Evolutionary conservation across 2,329 filamentous ascomycete genomes (phyloP).

Genomic region (Claviceps purpurea): DNA sequence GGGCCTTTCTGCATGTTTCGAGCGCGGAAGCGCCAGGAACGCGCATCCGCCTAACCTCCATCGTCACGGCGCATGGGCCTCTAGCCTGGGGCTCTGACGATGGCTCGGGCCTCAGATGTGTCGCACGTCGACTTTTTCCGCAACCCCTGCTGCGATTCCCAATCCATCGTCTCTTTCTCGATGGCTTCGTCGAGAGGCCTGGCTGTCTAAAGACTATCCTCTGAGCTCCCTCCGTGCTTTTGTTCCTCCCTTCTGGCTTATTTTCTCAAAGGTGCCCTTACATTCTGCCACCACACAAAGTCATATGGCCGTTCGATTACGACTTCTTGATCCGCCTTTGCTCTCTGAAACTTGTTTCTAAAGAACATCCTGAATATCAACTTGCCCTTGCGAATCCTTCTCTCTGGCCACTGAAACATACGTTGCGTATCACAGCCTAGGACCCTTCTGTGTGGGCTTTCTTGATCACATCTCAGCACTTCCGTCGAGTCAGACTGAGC

Average conservation of each 20-base stretch:
- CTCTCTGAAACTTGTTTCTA: not conserved
- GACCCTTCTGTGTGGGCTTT: not conserved
- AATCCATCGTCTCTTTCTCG: not conserved
- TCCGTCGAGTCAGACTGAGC: not conserved
- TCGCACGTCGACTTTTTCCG: constrained; percentile 28
- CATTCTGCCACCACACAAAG: not conserved
- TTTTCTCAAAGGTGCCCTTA: not conserved
- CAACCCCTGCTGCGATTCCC: constrained; percentile 10
- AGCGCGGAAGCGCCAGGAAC: not conserved
- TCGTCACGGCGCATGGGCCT: constrained; percentile 2
- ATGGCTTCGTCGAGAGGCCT: not conserved
- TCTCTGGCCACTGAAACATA: not conserved
- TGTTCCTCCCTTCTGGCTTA: constrained; percentile 6
- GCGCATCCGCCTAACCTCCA: too few relatives aligned
- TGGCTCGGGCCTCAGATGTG: constrained; percentile 30
- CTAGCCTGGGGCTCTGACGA: constrained; percentile 6
- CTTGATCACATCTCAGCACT: not conserved
- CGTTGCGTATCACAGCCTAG: not conserved
- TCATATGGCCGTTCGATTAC: not conserved
- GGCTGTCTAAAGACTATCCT: not conserved
- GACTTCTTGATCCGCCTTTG: not conserved
- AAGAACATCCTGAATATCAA: not conserved
- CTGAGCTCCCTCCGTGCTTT: not conserved
- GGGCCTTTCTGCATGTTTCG: not conserved
- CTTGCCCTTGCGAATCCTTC: not conserved